Percentiles rank a stretch among this genome's conserved stretches.
phyloP scores from a whole-genome alignment of 2,329 filamentous ascomycete species.

The Pseudogymnoascus sp. region DNA sequence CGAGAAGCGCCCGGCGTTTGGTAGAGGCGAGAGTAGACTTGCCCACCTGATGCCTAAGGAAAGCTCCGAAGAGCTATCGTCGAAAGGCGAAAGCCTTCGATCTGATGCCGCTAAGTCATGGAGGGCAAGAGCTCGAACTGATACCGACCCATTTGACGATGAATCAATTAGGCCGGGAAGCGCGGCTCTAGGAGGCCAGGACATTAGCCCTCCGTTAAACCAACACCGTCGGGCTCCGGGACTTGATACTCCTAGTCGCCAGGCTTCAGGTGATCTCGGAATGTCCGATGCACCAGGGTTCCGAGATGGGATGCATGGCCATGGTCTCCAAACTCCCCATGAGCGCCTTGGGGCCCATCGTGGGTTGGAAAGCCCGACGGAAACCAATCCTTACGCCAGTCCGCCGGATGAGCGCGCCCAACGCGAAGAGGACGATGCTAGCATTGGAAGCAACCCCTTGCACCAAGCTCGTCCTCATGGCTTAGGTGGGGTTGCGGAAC shows the following conservation, averaged over 20 bases:
- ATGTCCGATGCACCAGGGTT: constrained; percentile 54
- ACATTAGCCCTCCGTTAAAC: constrained; percentile 49
- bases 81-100: constrained; percentile 28
- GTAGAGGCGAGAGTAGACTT: constrained; percentile 72
- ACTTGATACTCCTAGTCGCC: constrained; percentile 37
- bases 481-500: constrained; percentile 45
- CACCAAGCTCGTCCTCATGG: constrained; percentile 44
- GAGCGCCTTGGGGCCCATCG: constrained; percentile 48
- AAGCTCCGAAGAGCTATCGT: constrained; percentile 55
- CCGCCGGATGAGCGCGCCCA: constrained; percentile 68
- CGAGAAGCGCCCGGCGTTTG: constrained; percentile 66
- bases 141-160: constrained; percentile 68
- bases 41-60: constrained; percentile 80
- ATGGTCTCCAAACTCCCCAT: constrained; percentile 43
- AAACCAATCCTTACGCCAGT: constrained; percentile 94
- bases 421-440: constrained; percentile 45
- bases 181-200: constrained; percentile 69
- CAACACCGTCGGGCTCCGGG: constrained; percentile 35
- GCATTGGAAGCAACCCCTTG: constrained; percentile 22
- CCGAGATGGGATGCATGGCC: constrained; percentile 48
- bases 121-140: constrained; percentile 56
- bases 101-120: constrained; percentile 44
- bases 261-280: constrained; percentile 48
- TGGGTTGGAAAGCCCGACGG: constrained; percentile 66
- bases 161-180: constrained; percentile 59